phyloP scores from a whole-genome alignment of 2,329 filamentous ascomycete genomes.

The Cladosporium halotolerans region DNA sequence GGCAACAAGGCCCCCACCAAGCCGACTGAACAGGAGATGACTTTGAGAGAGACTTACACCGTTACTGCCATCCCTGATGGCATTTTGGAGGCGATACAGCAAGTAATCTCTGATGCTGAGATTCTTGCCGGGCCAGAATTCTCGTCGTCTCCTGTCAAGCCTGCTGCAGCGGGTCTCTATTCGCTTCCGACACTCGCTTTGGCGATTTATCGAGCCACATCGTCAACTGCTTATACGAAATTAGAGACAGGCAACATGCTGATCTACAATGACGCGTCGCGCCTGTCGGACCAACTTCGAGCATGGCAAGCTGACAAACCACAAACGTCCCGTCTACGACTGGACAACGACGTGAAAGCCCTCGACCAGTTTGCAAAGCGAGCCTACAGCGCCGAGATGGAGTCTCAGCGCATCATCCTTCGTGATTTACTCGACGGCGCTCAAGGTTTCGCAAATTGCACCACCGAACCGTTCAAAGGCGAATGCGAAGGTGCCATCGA shows the following conservation, averaged over 20 bases:
- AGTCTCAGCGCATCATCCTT: constrained; percentile 57
- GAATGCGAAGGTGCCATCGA: constrained; percentile 56
- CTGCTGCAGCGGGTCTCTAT: constrained; percentile 65
- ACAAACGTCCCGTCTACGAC: constrained; percentile 36
- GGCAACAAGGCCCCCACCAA: constrained; percentile 22
- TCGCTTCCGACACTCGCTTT: constrained; percentile 64
- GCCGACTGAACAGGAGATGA: constrained; percentile 42
- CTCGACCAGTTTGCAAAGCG: constrained; percentile 55
- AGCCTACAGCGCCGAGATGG: constrained; percentile 59
- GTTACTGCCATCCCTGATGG: constrained; percentile 82
- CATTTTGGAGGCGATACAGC: constrained; percentile 62
- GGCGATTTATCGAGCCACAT: constrained; percentile 73
- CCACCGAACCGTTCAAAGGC: constrained; percentile 51
- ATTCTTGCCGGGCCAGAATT: constrained; percentile 49
- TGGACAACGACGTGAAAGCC: constrained; percentile 49
- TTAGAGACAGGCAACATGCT: constrained; percentile 55
- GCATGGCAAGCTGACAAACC: constrained; percentile 42
- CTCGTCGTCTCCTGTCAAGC: constrained; percentile 51
- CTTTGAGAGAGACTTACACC: constrained; percentile 77
- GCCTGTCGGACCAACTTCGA: constrained; percentile 50
- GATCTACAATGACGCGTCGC: constrained; percentile 58
- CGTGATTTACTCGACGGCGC: constrained; percentile 57
- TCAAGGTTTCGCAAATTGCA: constrained; percentile 56
- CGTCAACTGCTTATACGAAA: constrained; percentile 65
- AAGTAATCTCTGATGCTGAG: constrained; percentile 40